Base-by-base conservation (phyloP, 345 rosid genomes). In the Bruguiera gymnorhiza region DNA sequence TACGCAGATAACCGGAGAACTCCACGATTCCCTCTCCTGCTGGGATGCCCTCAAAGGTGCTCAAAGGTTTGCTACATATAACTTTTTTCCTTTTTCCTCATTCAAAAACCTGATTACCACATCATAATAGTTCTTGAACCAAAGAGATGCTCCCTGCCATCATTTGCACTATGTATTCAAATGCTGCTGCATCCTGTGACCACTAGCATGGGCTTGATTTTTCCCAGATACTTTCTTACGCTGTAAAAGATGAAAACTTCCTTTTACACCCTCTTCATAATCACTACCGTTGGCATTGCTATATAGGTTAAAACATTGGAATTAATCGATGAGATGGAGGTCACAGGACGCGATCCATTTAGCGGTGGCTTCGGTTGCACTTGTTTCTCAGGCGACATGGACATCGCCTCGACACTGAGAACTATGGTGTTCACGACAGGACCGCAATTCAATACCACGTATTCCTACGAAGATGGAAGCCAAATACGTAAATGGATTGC, bases 21-120 rank as follows among this genome's bases (percentile, higher is more conserved):
- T 91, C 70, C 82, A 82, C 23, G 92, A 94, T 60, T 50, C 81
- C 70, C 81, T 87, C 31, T 82, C 85, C 59, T 77, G 90, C 76
- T 89, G 99, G 99, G 97, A 94, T 71, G 89, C 79, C 16, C 76
- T 92, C 50, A 82, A 84, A 7, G 89, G 92, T 67, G 97, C 97
- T 6, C 69, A 37, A 94, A 95, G 87, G 95, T 70, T 48, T 63
- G 66, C 29, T 18, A 19, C 53, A 31, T 27, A 8, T 21, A 20
- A 13, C n/a, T 20, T 18, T 6, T 9, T 16, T 46, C 29, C 2
- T 10, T n/a, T 34, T 34, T 34, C 1, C 13, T 1, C 13, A 20
- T 19, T 16, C 16, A 32, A 21, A 29, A 55, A 21, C 16, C 10
- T 13, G 23, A 26, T 55, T 55, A 29, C 10, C 7, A 55, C 16